A percentile compares a stretch with the other conserved stretches of the same genome.
Evolutionary conservation across 441 rosid species (phyloP).

Genomic region (Adansonia gregorii): DNA sequence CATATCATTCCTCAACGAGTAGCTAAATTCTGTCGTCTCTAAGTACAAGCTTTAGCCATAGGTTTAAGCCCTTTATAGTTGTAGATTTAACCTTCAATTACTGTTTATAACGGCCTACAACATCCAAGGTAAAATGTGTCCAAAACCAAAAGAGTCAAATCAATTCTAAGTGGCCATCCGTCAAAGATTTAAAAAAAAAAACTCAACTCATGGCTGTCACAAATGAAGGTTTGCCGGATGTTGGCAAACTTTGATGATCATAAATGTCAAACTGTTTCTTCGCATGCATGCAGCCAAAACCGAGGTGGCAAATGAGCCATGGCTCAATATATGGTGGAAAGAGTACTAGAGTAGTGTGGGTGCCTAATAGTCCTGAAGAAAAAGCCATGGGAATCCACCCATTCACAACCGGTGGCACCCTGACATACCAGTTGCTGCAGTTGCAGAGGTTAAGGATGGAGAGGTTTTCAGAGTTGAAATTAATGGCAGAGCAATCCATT

Average conservation of each 20-base stretch:
- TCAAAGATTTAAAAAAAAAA: slow-evolving; percentile 14
- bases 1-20: no score
- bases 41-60: background rate
- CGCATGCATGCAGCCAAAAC: background rate
- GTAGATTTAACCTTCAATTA: background rate
- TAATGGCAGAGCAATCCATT: slow-evolving; percentile 37
- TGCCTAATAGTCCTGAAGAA: slow-evolving; percentile 52
- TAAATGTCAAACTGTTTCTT: background rate
- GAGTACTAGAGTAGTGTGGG: no score
- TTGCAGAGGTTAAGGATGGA: slow-evolving; percentile 34
- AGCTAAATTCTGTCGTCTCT: background rate
- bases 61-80: background rate
- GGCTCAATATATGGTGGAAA: slow-evolving; percentile 24
- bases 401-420: slow-evolving; percentile 74
- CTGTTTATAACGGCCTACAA: slow-evolving; percentile 18
- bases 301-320: slow-evolving; percentile 20
- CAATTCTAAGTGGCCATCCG: slow-evolving; percentile 31
- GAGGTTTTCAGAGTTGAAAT: slow-evolving; percentile 40
- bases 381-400: slow-evolving; percentile 59
- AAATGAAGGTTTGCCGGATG: slow-evolving; percentile 1
- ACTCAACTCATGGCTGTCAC: slow-evolving; percentile 17
- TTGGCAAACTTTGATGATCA: slow-evolving; percentile 26
- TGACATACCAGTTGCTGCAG: slow-evolving; percentile 52
- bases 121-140: slow-evolving; percentile 11
- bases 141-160: background rate